Evolutionary conservation across 768 basidiomycete species (phyloP).

Genomic region (Lactarius vividus): DNA sequence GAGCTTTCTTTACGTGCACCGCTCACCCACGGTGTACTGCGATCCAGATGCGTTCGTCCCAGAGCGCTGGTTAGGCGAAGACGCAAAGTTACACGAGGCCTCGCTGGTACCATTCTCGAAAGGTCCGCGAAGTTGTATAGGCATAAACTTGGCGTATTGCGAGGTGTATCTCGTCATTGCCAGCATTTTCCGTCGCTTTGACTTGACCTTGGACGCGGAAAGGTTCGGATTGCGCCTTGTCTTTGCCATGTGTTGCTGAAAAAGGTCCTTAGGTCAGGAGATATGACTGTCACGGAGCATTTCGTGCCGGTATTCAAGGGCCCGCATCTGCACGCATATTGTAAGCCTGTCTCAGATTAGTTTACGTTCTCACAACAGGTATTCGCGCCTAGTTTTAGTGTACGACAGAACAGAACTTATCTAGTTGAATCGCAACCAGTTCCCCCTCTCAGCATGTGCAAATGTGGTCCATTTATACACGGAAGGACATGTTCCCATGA

Average conservation of each 20-base stretch:
- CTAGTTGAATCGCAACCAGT: too few species aligned
- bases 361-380: background rate
- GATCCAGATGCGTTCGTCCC: background rate
- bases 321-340: background rate
- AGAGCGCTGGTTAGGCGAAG: background rate
- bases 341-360: background rate
- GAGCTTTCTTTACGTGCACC: background rate
- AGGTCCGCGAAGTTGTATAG: background rate
- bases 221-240: background rate
- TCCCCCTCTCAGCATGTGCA: too few species aligned
- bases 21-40: background rate
- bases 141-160: slow-evolving; percentile 6
- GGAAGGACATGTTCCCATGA: too few species aligned
- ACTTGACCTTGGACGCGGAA: background rate
- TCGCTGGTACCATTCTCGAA: background rate
- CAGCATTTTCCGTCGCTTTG: background rate
- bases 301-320: background rate
- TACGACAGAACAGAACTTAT: background rate
- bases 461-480: too few species aligned
- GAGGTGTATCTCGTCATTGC: slow-evolving; percentile 2
- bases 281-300: background rate
- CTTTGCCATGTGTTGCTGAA: background rate
- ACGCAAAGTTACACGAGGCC: background rate
- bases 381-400: background rate
- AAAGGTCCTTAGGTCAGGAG: background rate